These are phyloP conservation scores for Circinella minor DNA, from an alignment of 371 early-diverging fungal genomes.

Conservation along the genomic window DNA sequence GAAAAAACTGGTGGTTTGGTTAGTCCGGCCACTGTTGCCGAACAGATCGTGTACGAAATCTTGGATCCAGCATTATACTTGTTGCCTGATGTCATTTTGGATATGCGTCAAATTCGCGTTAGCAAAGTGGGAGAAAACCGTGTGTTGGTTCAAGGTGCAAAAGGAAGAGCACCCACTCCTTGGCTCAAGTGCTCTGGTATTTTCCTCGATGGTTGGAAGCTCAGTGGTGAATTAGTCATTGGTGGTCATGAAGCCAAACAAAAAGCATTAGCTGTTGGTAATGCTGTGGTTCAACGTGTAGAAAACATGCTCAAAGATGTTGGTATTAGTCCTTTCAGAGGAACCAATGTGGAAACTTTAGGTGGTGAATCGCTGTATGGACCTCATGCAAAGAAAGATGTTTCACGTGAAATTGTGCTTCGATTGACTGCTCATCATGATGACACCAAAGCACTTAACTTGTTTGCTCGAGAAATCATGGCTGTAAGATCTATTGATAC, in stretches of 20 bases:
- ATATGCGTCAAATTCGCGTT: conserved; percentile 66
- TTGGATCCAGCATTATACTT: conserved; percentile 73
- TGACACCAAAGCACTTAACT: conserved; percentile 55
- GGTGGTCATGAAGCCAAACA: conserved; percentile 71
- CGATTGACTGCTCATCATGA: conserved; percentile 68
- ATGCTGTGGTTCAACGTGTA: conserved; percentile 65
- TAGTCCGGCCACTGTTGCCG: conserved; percentile 65
- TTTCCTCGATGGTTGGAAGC: conserved; percentile 72
- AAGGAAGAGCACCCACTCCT: conserved; percentile 69
- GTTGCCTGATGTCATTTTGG: conserved; percentile 76
- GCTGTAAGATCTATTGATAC: conserved; percentile 48
- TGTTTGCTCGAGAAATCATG: conserved; percentile 71
- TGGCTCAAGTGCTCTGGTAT: conserved; percentile 74
- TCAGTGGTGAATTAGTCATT: conserved; percentile 68
- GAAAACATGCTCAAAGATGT: conserved; percentile 51
- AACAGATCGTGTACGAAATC: conserved; percentile 77
- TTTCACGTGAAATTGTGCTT: conserved; percentile 67
- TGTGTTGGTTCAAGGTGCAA: conserved; percentile 70
- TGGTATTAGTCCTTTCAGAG: conserved; percentile 58
- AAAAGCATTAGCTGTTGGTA: conserved; percentile 68
- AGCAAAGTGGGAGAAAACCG: conserved; percentile 62
- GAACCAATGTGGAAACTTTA: conserved; percentile 63
- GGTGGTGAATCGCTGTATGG: conserved; percentile 77
- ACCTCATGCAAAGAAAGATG: conserved; percentile 44
- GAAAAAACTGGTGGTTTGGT: conserved; percentile 75